Conservation (phyloP, 306 rosid genomes). For the Cicer cuneatum region DNA sequence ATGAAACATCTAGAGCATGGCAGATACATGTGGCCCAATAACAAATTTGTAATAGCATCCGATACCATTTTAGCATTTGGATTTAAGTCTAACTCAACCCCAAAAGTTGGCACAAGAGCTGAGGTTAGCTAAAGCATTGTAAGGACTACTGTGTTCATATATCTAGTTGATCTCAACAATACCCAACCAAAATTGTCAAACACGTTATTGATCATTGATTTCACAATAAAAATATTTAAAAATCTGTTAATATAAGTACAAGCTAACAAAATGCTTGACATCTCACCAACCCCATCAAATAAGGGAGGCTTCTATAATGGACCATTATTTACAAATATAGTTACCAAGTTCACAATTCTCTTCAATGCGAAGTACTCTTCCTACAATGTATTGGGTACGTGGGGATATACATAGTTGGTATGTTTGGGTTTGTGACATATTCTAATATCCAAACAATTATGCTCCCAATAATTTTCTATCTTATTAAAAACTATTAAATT, state of each 20-base stretch:
- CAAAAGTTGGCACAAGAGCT: neutral
- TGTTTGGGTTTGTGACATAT: neutral
- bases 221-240: neutral
- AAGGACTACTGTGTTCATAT: neutral
- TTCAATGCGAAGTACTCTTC: neutral
- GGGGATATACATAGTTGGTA: neutral
- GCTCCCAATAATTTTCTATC: neutral
- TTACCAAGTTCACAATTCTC: slow-evolving; percentile 3
- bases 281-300: slow-evolving; percentile 10
- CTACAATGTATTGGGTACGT: neutral
- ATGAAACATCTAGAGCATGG: neutral
- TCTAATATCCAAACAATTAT: neutral
- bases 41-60: neutral
- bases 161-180: neutral
- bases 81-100: neutral
- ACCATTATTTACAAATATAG: neutral
- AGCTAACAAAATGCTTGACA: slow-evolving; percentile 19
- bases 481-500: neutral
- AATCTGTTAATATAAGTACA: slow-evolving; percentile 2
- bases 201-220: slow-evolving; percentile 1
- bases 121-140: neutral
- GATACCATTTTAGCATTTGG: neutral
- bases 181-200: slow-evolving; percentile 11
- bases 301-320: neutral
- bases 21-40: neutral